These are phyloP conservation scores for Austroboletus novae-zelandiae DNA, from an alignment of 1,284 basidiomycete genomes.

Conservation along the genomic window DNA sequence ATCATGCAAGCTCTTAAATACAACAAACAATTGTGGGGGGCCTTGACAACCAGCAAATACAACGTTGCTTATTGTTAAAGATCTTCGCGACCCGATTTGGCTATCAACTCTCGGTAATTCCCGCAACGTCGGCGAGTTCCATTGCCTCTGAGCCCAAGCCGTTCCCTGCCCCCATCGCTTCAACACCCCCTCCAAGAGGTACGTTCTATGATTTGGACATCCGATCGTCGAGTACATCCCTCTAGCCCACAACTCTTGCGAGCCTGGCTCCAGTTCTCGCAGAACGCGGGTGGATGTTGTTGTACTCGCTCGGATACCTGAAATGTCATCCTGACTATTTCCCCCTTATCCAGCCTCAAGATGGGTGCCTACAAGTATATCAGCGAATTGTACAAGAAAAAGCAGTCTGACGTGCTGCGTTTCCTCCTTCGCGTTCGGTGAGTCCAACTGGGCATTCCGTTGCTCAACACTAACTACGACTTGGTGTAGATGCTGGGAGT, in stretches of 20 bases:
- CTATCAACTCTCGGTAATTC: conserved; percentile 17
- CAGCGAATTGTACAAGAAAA: conserved; percentile 94
- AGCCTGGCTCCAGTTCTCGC: conserved; percentile 5
- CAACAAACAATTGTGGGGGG: not conserved
- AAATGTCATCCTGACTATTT: conserved; percentile 19
- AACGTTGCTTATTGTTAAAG: conserved; percentile 20
- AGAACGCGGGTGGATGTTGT: conserved; percentile 27
- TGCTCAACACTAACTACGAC: conserved; percentile 10
- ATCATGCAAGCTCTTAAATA: conserved; percentile 19
- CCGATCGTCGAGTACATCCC: not conserved
- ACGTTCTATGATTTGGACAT: conserved; percentile 17
- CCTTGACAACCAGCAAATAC: conserved; percentile 26
- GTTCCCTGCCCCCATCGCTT: conserved; percentile 10
- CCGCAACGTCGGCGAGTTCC: conserved; percentile 24
- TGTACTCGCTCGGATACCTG: conserved; percentile 17
- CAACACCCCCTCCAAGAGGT: conserved; percentile 27
- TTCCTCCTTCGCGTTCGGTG: conserved; percentile 97
- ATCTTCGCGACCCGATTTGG: too few species aligned
- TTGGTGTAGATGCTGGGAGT: conserved; percentile 92
- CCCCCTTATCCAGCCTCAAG: conserved; percentile 32
- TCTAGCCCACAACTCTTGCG: conserved; percentile 6
- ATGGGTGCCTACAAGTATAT: conserved; percentile 98
- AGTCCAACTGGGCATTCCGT: conserved; percentile 26
- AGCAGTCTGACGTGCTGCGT: conserved; percentile 96
- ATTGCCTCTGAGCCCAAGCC: conserved; percentile 2